These are phyloP conservation scores for Capsella bursapastoris DNA, from an alignment of 345 rosid species.

Conservation along the genomic window DNA sequence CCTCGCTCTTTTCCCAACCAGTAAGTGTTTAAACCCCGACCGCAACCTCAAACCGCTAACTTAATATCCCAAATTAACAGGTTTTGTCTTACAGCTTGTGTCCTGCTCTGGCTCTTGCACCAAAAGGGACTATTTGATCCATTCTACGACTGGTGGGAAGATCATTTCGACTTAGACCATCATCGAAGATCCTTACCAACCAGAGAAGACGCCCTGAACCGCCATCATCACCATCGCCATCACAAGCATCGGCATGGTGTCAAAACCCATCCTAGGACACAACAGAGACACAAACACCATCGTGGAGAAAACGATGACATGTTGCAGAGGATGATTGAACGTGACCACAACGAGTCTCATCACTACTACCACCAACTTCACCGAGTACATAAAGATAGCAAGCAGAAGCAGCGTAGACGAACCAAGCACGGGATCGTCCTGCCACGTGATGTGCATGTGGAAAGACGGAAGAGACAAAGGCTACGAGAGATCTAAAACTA, in stretches of 20 bases:
- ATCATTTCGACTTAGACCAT: constrained; percentile 48
- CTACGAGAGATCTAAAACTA: constrained; percentile 7
- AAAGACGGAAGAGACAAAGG: constrained; percentile 26
- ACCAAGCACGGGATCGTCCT: constrained; percentile 17
- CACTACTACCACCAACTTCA: constrained; percentile 61
- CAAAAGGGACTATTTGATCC: constrained; percentile 89
- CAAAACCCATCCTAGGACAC: constrained; percentile 33
- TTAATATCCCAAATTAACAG: neutral
- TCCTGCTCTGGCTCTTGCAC: constrained; percentile 82
- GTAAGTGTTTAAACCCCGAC: constrained; percentile 45
- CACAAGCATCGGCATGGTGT: constrained; percentile 28
- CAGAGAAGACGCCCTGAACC: constrained; percentile 28
- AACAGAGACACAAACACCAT: constrained; percentile 52
- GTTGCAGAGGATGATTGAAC: constrained; percentile 50
- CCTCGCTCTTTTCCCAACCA: constrained; percentile 72
- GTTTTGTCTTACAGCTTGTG: constrained; percentile 57
- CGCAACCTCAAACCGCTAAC: neutral
- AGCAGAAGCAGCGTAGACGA: constrained; percentile 48
- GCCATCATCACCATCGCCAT: constrained; percentile 37
- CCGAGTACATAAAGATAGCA: constrained; percentile 58
- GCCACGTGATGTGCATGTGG: constrained; percentile 41
- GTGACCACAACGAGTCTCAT: constrained; percentile 50
- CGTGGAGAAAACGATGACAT: constrained; percentile 47
- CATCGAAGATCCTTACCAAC: constrained; percentile 7
- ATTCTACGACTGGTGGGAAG: constrained; percentile 85